phyloP scores from a whole-genome alignment of 331 rosid genomes.

The Phaseolus coccineus region DNA sequence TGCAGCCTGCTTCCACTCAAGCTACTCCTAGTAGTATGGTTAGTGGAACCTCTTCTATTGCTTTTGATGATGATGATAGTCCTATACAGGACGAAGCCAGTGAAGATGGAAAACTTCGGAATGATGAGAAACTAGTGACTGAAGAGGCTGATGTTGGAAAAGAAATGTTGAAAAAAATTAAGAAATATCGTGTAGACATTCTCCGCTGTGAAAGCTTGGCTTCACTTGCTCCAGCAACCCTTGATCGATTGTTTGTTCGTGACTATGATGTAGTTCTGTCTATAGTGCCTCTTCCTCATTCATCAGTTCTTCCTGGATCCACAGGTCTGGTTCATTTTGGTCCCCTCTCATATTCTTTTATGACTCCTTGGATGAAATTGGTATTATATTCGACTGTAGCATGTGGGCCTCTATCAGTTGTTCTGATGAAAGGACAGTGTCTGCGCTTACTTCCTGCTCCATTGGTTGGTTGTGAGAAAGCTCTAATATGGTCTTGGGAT shows the following conservation, averaged over 20 bases:
- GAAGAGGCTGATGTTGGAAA: conserved; percentile 69
- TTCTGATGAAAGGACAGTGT: conserved; percentile 97
- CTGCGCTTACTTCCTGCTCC: conserved; percentile 96
- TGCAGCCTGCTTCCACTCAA: conserved; percentile 56
- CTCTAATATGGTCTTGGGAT: conserved; percentile 99
- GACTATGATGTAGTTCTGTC: conserved; percentile 95
- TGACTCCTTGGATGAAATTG: conserved; percentile 98
- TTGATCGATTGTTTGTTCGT: conserved; percentile 85
- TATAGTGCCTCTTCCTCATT: conserved; percentile 94
- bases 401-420: conserved; percentile 91
- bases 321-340: conserved; percentile 88
- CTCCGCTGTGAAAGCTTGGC: conserved; percentile 99
- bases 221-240: conserved; percentile 88
- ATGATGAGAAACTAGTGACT: conserved; percentile 52
- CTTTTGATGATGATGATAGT: conserved; percentile 48
- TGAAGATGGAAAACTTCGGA: conserved; percentile 48
- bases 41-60: conserved; percentile 53
- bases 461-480: conserved; percentile 95
- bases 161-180: conserved; percentile 61
- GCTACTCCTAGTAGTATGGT: conserved; percentile 40
- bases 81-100: conserved; percentile 45
- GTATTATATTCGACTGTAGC: conserved; percentile 75
- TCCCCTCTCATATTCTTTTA: conserved; percentile 90
- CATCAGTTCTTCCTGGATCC: conserved; percentile 92
- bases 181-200: conserved; percentile 89